A percentile compares a stretch with the other conserved stretches of the same genome.
phyloP scores from a whole-genome alignment of 1,139 yeast species.

The Taphrina flavorubra region DNA sequence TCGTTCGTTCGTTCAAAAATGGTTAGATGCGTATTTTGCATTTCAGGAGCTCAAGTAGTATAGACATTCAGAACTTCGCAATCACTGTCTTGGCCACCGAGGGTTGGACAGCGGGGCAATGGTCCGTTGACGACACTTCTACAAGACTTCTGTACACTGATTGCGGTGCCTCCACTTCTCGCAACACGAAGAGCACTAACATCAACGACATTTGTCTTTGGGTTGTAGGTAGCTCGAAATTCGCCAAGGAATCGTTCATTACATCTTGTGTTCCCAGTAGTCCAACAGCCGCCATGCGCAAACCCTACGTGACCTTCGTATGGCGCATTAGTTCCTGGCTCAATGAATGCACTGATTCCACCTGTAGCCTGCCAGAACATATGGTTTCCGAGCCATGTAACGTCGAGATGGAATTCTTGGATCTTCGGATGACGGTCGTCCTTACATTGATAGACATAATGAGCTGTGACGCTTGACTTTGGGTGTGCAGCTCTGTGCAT shows the following conservation, averaged over 20 bases:
- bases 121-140: slow-evolving; percentile 1
- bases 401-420: not conserved
- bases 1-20: too few relatives aligned
- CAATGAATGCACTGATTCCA: not conserved
- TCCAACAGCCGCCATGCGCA: not conserved
- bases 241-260: not conserved
- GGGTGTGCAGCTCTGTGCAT: not conserved
- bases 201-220: not conserved
- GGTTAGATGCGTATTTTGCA: too few relatives aligned
- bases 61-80: not conserved
- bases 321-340: not conserved
- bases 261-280: not conserved
- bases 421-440: not conserved
- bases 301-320: slow-evolving; percentile 12
- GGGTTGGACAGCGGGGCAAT: not conserved
- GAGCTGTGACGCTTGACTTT: slow-evolving; percentile 5
- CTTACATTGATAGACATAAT: slow-evolving; percentile 4
- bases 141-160: not conserved
- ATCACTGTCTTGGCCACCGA: not conserved
- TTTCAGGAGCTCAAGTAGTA: not conserved
- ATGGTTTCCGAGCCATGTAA: not conserved
- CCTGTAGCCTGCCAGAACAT: not conserved
- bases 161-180: slow-evolving; percentile 1
- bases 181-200: not conserved
- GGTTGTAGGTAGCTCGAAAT: slow-evolving; percentile 6